Evolutionary conservation across 2,329 filamentous ascomycete genomes (phyloP), one percentile per base, ranked within the genome.

Genomic region (Hymenoscyphus scutula): DNA sequence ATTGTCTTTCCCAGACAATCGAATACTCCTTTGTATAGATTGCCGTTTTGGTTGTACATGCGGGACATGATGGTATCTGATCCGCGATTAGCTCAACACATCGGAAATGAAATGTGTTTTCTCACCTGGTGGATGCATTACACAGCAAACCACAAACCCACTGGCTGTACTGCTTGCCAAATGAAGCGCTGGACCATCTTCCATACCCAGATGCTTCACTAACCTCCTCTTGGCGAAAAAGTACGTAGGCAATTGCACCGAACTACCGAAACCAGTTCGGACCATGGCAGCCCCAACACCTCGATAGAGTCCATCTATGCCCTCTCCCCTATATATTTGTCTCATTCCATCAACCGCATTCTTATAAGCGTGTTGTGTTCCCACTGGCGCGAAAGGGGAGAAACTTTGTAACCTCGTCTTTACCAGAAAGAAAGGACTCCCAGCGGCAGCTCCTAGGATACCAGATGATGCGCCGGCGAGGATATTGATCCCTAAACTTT

Each of bases 11-110:
- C 86, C 64, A 98, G 78, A 75, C 95, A 99, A 78, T 99, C 95
- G 67, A 96, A 90, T 4, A 96, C 91, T 63, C 93, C 90, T 69
- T 84, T 88, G 81, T 99, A 99, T n/a, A 99, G 83, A 75, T 97
- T 96, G 59, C 95, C 95, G 65, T 93, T 96, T 77, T 99, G 95
- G 80, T 99, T 99, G 82, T 99, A 99, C 82, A 99, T 89, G 66
- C 95, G 89, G 65, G 92, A 95, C 95, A 99, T 99, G 78, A 99
- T 91, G 5, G 95, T 99, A 76, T 99, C 95, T 84, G 65, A 29
- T 51, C 27, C 13, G 23, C 25, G 56, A 60, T 70, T 56, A 68
- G 62, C 34, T 53, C 5, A 61, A 38, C 45, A 32, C 51, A 58
- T 37, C 51, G 37, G 25, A 32, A 5, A 19, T 27, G 27, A 13